Conservation (phyloP, 2,329 filamentous ascomycete genomes). For the Paraconiothyrium sp. region DNA sequence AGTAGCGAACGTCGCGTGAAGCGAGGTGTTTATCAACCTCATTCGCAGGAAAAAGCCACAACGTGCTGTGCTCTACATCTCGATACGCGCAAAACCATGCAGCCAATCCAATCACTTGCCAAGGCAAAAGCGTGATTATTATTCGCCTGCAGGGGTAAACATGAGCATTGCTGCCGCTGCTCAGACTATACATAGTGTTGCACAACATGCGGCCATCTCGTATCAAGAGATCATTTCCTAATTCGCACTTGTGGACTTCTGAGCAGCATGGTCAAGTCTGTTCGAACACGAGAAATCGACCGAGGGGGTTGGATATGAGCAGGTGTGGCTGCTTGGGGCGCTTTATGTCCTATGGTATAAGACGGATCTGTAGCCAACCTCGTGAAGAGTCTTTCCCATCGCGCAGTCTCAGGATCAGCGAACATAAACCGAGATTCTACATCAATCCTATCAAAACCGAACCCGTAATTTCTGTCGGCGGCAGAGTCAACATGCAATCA, state of each 20-base stretch:
- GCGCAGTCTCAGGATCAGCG: background rate
- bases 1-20: conserved; percentile 1
- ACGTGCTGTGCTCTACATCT: background rate
- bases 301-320: background rate
- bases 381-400: background rate
- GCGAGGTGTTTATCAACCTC: background rate
- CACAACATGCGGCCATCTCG: conserved; percentile 3
- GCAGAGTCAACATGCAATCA: conserved; percentile 16
- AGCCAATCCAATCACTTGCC: background rate
- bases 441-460: background rate
- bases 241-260: background rate
- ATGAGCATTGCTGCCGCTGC: background rate
- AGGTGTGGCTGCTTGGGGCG: conserved; percentile 3
- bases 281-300: background rate
- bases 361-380: background rate
- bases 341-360: conserved; percentile 3
- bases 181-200: conserved; percentile 2
- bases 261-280: background rate
- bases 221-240: conserved; percentile 9
- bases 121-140: background rate
- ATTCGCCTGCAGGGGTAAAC: conserved; percentile 1
- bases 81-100: background rate
- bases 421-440: background rate
- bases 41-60: conserved; percentile 6
- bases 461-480: background rate